These are phyloP conservation scores for Colletotrichum chrysophilum DNA, from an alignment of 2,329 filamentous ascomycete genomes.

Conservation along the genomic window DNA sequence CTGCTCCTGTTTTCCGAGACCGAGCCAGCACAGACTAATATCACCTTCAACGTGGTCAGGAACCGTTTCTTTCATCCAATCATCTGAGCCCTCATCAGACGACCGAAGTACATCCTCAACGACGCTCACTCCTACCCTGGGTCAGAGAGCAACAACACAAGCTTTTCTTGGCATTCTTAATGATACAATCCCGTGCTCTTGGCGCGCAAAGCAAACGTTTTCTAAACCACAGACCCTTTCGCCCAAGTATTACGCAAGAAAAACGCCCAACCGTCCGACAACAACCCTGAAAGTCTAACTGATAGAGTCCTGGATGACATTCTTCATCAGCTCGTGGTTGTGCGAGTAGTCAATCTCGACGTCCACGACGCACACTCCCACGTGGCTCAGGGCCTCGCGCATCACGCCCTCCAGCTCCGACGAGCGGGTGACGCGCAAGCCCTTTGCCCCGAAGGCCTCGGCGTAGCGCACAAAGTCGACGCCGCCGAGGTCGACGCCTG, in stretches of 20 bases:
- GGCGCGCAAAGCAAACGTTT: background rate
- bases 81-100: background rate
- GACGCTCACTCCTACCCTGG: too few species aligned
- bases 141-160: background rate
- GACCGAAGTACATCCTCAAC: background rate
- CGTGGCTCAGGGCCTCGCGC: slow-evolving; percentile 43
- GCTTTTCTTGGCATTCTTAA: background rate
- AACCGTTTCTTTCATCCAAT: background rate
- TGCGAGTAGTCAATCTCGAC: slow-evolving; percentile 50
- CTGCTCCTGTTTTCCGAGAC: background rate
- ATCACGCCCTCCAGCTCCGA: slow-evolving; percentile 47
- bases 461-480: slow-evolving; percentile 53
- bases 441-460: slow-evolving; percentile 50
- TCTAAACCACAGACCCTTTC: background rate
- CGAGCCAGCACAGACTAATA: background rate
- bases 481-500: slow-evolving; percentile 48
- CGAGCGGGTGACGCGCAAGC: slow-evolving; percentile 42
- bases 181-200: background rate
- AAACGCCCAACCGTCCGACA: background rate
- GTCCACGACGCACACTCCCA: slow-evolving; percentile 51
- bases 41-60: background rate
- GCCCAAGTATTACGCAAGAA: background rate
- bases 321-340: slow-evolving; percentile 42
- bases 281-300: background rate
- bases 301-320: slow-evolving; percentile 37